Conservation (phyloP, 2,329 filamentous ascomycete species). For the Fonsecaea pugnacius region DNA sequence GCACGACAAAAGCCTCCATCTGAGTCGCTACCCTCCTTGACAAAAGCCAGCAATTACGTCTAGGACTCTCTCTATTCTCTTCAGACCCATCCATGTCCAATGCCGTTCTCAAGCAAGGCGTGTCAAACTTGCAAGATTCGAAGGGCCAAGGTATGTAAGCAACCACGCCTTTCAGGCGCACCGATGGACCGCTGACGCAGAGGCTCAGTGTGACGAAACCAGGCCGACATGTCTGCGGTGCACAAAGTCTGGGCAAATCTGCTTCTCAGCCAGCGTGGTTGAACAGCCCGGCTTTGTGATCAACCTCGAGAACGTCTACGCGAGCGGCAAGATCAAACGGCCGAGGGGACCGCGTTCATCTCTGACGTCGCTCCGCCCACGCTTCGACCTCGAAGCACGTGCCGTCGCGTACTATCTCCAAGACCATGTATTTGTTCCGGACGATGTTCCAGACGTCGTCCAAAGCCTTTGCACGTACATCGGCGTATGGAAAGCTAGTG, state of each 20-base stretch:
- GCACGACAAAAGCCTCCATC: not conserved
- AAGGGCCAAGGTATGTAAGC: conserved; percentile 36
- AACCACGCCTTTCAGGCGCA: not conserved
- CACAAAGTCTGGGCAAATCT: conserved; percentile 34
- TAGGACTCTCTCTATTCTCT: not conserved
- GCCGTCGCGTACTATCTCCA: conserved; percentile 38
- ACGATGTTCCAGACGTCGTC: conserved; percentile 27
- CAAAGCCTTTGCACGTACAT: conserved; percentile 25
- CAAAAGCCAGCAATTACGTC: not conserved
- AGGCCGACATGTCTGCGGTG: conserved; percentile 37
- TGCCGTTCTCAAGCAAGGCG: conserved; percentile 29
- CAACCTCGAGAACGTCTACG: conserved; percentile 40
- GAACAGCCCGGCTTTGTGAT: conserved; percentile 30
- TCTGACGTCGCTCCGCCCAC: conserved; percentile 25
- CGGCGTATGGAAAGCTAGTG: conserved; percentile 21
- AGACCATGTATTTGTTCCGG: conserved; percentile 33
- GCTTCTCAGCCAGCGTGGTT: conserved; percentile 24
- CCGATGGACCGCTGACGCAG: not conserved
- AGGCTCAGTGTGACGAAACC: conserved; percentile 36
- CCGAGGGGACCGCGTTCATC: conserved; percentile 41
- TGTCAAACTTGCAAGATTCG: conserved; percentile 39
- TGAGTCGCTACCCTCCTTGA: not conserved
- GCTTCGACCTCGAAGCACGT: conserved; percentile 35
- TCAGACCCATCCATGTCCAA: not conserved
- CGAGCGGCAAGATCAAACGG: conserved; percentile 39